A percentile compares a stretch with the other conserved stretches of the same genome.
Conservation (phyloP, 2,329 filamentous ascomycete genomes). For the Xylaria sp. region DNA sequence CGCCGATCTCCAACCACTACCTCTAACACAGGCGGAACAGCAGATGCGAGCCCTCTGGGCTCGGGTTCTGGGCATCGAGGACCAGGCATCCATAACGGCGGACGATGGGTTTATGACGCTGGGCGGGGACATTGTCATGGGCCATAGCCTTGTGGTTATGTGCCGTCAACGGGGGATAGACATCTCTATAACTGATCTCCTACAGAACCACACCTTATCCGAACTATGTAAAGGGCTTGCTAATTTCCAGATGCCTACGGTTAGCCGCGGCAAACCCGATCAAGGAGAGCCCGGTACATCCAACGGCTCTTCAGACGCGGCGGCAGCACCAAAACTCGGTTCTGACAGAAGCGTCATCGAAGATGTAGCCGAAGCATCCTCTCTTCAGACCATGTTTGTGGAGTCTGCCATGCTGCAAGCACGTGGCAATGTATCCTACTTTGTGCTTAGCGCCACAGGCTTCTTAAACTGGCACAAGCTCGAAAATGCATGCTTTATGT, state of each 20-base stretch:
- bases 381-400: conserved; percentile 59
- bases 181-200: conserved; percentile 56
- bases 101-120: conserved; percentile 58
- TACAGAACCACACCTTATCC: conserved; percentile 55
- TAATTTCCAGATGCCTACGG: conserved; percentile 39
- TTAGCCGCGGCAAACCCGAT: conserved; percentile 13
- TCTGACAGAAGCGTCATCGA: conserved; percentile 56
- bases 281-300: conserved; percentile 19
- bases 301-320: conserved; percentile 54
- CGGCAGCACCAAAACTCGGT: conserved; percentile 56
- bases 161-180: conserved; percentile 57
- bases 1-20: conserved; percentile 57
- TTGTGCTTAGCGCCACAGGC: conserved; percentile 60
- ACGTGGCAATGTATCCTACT: conserved; percentile 58
- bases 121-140: conserved; percentile 59
- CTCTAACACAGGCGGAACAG: conserved; percentile 59
- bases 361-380: conserved; percentile 60
- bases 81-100: conserved; percentile 53
- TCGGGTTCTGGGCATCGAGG: conserved; percentile 53
- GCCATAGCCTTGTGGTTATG: conserved; percentile 55
- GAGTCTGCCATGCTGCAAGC: conserved; percentile 59
- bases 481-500: conserved; percentile 57
- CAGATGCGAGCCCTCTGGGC: conserved; percentile 61
- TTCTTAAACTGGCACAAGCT: conserved; percentile 55
- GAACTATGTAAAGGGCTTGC: conserved; percentile 55